These are phyloP conservation scores for Kuraishia hungarica DNA, from an alignment of 805 yeast genomes.

Conservation along the genomic window DNA sequence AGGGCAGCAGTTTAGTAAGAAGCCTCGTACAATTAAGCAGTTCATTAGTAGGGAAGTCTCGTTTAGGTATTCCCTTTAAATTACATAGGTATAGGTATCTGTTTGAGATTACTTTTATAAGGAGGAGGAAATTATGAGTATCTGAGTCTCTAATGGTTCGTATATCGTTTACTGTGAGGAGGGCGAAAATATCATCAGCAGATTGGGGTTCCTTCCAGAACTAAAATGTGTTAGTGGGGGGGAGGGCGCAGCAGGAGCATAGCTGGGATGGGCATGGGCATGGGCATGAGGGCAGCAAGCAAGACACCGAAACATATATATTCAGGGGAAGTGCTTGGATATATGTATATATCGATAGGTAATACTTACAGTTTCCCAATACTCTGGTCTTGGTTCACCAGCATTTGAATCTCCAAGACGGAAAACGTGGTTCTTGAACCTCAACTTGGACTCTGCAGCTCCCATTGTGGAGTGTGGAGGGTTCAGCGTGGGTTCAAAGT, in stretches of 20 bases:
- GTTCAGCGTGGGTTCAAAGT: background rate
- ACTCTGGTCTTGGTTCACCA: slow-evolving; percentile 25
- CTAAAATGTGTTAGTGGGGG: slow-evolving; percentile 7
- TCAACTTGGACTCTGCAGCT: slow-evolving; percentile 59
- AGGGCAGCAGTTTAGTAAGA: slow-evolving; percentile 58
- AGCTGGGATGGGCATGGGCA: too few relatives aligned
- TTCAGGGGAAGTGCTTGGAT: too few relatives aligned
- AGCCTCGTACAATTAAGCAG: slow-evolving; percentile 56
- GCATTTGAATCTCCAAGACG: slow-evolving; percentile 41
- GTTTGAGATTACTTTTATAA: slow-evolving; percentile 33
- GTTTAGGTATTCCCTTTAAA: slow-evolving; percentile 15
- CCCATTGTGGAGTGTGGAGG: slow-evolving; percentile 41
- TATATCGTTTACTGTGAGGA: slow-evolving; percentile 50
- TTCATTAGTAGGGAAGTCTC: slow-evolving; percentile 21
- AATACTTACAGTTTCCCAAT: slow-evolving; percentile 24
- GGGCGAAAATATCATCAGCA: slow-evolving; percentile 48
- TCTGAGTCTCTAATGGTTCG: slow-evolving; percentile 51
- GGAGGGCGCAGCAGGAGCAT: background rate
- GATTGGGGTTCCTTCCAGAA: slow-evolving; percentile 42
- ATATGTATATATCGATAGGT: too few relatives aligned
- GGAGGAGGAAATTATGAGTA: slow-evolving; percentile 43
- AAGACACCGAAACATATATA: too few relatives aligned
- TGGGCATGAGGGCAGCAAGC: too few relatives aligned
- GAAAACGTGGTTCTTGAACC: slow-evolving; percentile 52
- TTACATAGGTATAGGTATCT: slow-evolving; percentile 20